Percentiles rank a stretch among this genome's conserved stretches.
These are phyloP conservation scores for Asterella californica DNA, from an alignment of 225 moss, liverwort and hornwort species.

Conservation along the genomic window DNA sequence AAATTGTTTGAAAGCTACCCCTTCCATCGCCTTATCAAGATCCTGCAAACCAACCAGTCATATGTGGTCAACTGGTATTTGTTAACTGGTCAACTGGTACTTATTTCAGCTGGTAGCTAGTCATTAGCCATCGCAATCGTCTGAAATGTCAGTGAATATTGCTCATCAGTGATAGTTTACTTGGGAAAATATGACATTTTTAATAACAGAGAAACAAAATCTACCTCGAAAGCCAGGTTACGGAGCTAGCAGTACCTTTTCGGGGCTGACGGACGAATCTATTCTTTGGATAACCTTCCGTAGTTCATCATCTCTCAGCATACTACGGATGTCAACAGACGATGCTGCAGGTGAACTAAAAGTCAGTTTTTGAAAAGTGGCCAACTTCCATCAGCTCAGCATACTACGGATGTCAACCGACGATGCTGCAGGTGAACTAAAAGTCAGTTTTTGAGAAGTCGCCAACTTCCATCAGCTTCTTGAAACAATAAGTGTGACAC, in stretches of 20 bases:
- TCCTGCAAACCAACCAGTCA: conserved; percentile 47
- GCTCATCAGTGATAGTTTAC: not conserved
- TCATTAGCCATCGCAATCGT: not conserved
- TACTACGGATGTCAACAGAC: conserved; percentile 60
- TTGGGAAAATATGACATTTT: not conserved
- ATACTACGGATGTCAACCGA: conserved; percentile 64
- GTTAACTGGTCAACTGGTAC: no score
- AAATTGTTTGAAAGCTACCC: conserved; percentile 72
- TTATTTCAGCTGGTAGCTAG: not conserved
- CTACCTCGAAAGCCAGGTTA: not conserved
- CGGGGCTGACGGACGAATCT: conserved; percentile 63
- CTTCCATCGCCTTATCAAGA: conserved; percentile 93
- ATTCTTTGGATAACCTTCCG: conserved; percentile 63
- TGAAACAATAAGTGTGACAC: not conserved
- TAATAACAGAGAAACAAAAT: not conserved
- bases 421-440: conserved; percentile 45
- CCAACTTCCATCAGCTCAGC: not conserved
- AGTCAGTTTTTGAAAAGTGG: not conserved
- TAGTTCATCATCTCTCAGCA: conserved; percentile 69
- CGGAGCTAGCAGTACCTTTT: conserved; percentile 37
- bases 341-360: conserved; percentile 45
- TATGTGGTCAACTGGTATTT: no score
- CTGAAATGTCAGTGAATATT: not conserved
- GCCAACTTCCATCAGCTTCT: not conserved
- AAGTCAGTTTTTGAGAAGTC: not conserved